Base-by-base conservation (phyloP, 2,329 filamentous ascomycete species). In the Incumbomyces lentus region DNA sequence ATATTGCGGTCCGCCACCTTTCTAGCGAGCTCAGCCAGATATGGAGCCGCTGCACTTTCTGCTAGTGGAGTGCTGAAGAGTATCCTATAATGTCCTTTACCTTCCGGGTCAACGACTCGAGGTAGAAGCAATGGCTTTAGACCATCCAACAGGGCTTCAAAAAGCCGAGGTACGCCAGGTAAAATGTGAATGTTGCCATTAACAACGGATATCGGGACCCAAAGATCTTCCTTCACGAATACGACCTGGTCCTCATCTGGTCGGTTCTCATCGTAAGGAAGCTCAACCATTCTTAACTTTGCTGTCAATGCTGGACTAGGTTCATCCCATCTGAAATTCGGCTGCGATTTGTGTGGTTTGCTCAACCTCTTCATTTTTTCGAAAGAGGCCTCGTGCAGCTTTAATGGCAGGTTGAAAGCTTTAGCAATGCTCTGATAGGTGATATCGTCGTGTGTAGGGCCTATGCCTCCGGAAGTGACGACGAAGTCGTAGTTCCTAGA, bases 371-470 rank as follows among this genome's bases (percentile, higher is more conserved):
- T 89, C 92, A 96, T 96, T 60, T 82, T 81, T 53, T 79, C 75
- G 57, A 83, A 84, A 0, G 89, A 82, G 48, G 79, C 77, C 36
- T 86, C 69, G 69, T 96, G 86, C 22, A 94, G 74, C 55, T 81
- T 76, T 14, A 96, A 71, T 12, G 81, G 77, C 6, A 95, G 72
- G 36, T 72, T 68, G 63, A 95, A 96, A 6, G 89, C 92, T 62
- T 87, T 88, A 53, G 86, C 89, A 62, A 98, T 93, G 33, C 87
- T 90, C 60, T 85, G 75, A 68, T 98, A 98, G 19, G 92, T 96
- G 57, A 96, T 96, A 62, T 98, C 92, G 65, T 98, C 92, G 70
- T 68, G 90, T 84, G 90, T 96, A 54, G 92, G 92, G 10, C 90
- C 90, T 60, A 98, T 96, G 26, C 92, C 90, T 55, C 92, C 90